phyloP scores from a whole-genome alignment of 176 grass and related monocot genomes.

The Juncus effusus region DNA sequence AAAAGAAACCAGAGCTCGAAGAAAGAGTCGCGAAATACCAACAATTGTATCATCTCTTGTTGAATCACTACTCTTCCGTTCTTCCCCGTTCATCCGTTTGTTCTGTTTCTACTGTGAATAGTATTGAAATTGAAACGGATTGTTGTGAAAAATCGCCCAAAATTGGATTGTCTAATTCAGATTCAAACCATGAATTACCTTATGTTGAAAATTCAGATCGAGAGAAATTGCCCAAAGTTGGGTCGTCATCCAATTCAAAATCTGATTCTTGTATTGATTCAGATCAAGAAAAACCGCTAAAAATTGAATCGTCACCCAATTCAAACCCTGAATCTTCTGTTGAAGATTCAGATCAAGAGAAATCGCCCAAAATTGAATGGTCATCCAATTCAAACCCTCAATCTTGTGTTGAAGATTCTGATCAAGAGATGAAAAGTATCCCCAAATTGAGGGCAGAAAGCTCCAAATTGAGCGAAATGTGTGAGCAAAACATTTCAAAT shows the following conservation, averaged over 20 bases:
- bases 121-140: not conserved
- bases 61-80: constrained; percentile 19
- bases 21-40: constrained; percentile 17
- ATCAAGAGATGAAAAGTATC: constrained; percentile 1
- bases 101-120: constrained; percentile 2
- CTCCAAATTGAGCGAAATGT: not conserved
- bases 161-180: not conserved
- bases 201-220: not conserved
- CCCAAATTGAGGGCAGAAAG: not conserved
- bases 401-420: not conserved
- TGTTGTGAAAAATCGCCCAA: not conserved
- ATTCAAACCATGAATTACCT: not conserved
- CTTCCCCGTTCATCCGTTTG: constrained; percentile 13
- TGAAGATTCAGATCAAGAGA: too few species aligned
- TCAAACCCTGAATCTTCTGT: too few species aligned
- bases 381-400: not conserved
- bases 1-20: constrained; percentile 20
- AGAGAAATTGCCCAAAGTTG: too few species aligned
- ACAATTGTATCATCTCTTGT: constrained; percentile 17
- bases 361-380: too few species aligned
- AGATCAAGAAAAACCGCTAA: not conserved
- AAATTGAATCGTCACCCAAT: not conserved
- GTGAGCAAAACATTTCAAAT: constrained; percentile 21
- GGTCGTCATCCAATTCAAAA: not conserved
- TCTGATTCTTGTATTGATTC: not conserved